A percentile compares a stretch with the other conserved stretches of the same genome.
phyloP scores from a whole-genome alignment of 2,329 filamentous ascomycete genomes.

The Botryotinia calthae region DNA sequence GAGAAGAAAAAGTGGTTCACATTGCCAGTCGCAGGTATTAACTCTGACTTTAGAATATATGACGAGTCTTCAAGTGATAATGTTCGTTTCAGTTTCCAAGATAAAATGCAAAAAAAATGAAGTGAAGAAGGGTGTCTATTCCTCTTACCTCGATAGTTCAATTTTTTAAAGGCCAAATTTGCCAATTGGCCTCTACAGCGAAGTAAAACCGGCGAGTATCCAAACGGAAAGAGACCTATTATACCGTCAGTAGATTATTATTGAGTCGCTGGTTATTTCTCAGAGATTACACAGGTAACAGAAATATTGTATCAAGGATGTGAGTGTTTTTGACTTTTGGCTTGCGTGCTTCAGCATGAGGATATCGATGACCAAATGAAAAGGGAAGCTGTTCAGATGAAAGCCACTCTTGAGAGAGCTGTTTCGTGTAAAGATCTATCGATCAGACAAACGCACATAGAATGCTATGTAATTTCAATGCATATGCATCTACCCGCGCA shows the following conservation, averaged over 20 bases:
- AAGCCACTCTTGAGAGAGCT: background rate
- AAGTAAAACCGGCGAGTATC: background rate
- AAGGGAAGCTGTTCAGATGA: background rate
- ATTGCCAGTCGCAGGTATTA: background rate
- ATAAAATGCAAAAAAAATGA: background rate
- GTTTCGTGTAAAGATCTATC: background rate
- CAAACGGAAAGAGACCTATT: background rate
- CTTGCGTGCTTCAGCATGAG: background rate
- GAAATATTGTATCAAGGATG: background rate
- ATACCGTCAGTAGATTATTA: background rate
- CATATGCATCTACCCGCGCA: background rate
- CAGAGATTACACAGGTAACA: background rate
- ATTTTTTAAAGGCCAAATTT: background rate
- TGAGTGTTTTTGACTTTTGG: background rate
- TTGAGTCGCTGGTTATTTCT: background rate
- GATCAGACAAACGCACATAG: background rate
- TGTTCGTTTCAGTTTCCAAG: background rate
- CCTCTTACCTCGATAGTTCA: conserved; percentile 3
- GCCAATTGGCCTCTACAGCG: background rate
- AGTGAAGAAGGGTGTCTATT: background rate
- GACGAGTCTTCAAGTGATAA: conserved; percentile 7
- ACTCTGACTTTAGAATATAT: background rate
- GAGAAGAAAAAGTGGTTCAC: background rate
- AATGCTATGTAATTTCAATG: background rate
- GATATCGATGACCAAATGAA: background rate